A percentile compares a stretch with the other conserved stretches of the same genome.
These are phyloP conservation scores for Salix dunnii DNA, from an alignment of 345 rosid species.

Conservation along the genomic window DNA sequence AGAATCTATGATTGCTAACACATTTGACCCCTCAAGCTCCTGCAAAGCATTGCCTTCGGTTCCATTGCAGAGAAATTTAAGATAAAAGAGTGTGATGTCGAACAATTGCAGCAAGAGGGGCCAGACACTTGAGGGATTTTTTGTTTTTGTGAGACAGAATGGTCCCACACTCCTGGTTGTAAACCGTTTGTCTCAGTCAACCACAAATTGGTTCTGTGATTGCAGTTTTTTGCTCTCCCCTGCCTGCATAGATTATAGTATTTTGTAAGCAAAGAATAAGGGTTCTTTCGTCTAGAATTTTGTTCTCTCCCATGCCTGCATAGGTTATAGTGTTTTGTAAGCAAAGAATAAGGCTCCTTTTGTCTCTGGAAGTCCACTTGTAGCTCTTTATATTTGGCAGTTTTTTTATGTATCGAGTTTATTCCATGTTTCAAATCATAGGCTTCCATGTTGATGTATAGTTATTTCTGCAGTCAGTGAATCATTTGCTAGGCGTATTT, in stretches of 20 bases:
- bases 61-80: neutral
- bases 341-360: neutral
- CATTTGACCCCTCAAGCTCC: neutral
- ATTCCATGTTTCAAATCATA: neutral
- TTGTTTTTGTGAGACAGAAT: neutral
- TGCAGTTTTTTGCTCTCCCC: neutral
- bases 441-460: neutral
- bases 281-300: neutral
- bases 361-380: slow-evolving; percentile 2
- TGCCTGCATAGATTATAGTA: slow-evolving; percentile 1
- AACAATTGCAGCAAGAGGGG: neutral
- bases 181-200: neutral
- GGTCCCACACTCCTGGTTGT: neutral
- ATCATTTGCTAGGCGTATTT: neutral
- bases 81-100: neutral
- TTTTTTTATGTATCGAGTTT: neutral
- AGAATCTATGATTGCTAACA: slow-evolving; percentile 29
- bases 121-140: neutral
- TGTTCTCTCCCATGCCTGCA: neutral
- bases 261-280: neutral
- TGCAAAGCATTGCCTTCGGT: neutral
- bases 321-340: slow-evolving; percentile 2
- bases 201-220: neutral
- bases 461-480: neutral
- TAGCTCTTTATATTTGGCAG: neutral